Percentiles rank a stretch among this genome's conserved stretches.
These are phyloP conservation scores for Mucor plumbeus DNA, from an alignment of 371 early-diverging fungal species.

Conservation along the genomic window DNA sequence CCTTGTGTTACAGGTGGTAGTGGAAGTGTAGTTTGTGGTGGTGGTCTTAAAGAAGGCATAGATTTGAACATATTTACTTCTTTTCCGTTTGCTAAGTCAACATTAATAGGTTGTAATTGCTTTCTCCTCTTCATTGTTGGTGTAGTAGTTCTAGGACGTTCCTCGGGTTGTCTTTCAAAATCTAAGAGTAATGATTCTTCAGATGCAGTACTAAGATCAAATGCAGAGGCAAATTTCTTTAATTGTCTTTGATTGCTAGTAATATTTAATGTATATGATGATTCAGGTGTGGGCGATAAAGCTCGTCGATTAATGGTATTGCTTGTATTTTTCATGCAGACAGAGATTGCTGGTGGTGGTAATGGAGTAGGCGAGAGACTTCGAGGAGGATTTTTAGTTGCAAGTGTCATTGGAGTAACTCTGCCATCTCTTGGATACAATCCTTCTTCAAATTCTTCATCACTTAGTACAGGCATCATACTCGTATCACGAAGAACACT, in stretches of 20 bases:
- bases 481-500: slow-evolving; percentile 20
- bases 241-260: slow-evolving; percentile 13
- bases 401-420: slow-evolving; percentile 8
- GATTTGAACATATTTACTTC: background rate
- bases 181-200: slow-evolving; percentile 9
- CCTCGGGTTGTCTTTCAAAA: slow-evolving; percentile 9
- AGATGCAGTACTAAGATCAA: slow-evolving; percentile 30
- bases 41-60: background rate
- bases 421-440: background rate
- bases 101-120: slow-evolving; percentile 20
- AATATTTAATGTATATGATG: background rate
- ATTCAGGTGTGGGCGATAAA: slow-evolving; percentile 10
- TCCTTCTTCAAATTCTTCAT: background rate
- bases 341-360: background rate
- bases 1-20: background rate
- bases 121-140: slow-evolving; percentile 28
- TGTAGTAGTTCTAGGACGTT: slow-evolving; percentile 31
- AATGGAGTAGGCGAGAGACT: background rate
- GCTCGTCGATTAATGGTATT: background rate
- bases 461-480: slow-evolving; percentile 10
- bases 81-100: slow-evolving; percentile 32
- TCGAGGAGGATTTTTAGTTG: background rate
- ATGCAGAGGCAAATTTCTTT: slow-evolving; percentile 34
- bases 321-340: background rate
- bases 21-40: slow-evolving; percentile 7